A percentile compares a stretch with the other conserved stretches of the same genome.
phyloP scores from a whole-genome alignment of 129 eudicot species.

The Lactuca saligna region DNA sequence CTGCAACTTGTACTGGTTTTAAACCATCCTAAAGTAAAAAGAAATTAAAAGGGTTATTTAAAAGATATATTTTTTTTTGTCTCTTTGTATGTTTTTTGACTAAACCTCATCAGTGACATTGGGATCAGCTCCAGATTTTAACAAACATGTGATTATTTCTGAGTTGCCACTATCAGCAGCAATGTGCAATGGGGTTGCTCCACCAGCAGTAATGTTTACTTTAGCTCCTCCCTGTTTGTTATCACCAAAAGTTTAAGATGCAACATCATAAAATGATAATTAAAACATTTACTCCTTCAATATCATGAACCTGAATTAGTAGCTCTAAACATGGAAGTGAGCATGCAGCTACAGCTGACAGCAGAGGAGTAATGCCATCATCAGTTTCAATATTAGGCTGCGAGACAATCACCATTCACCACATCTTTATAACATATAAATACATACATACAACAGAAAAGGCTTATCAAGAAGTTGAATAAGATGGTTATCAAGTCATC shows the following conservation, averaged over 20 bases:
- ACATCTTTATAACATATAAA: neutral
- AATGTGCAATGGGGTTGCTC: constrained; percentile 86
- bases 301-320: constrained; percentile 58
- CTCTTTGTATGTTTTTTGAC: neutral
- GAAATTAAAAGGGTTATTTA: neutral
- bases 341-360: constrained; percentile 94
- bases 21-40: constrained; percentile 60
- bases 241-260: neutral
- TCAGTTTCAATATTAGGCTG: constrained; percentile 93
- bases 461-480: too few relatives aligned
- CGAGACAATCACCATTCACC: constrained; percentile 32
- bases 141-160: constrained; percentile 62
- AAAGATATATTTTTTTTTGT: too few relatives aligned
- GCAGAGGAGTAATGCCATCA: constrained; percentile 80
- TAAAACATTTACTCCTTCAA: too few relatives aligned
- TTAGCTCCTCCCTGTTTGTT: constrained; percentile 71
- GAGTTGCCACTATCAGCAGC: constrained; percentile 84
- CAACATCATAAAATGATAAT: too few relatives aligned
- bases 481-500: neutral
- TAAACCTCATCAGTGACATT: constrained; percentile 76
- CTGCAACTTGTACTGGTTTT: constrained; percentile 85
- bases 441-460: neutral
- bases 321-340: constrained; percentile 77
- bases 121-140: constrained; percentile 86
- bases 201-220: constrained; percentile 84